Conservation (phyloP, 768 basidiomycete genomes). For the Russula sp. region DNA sequence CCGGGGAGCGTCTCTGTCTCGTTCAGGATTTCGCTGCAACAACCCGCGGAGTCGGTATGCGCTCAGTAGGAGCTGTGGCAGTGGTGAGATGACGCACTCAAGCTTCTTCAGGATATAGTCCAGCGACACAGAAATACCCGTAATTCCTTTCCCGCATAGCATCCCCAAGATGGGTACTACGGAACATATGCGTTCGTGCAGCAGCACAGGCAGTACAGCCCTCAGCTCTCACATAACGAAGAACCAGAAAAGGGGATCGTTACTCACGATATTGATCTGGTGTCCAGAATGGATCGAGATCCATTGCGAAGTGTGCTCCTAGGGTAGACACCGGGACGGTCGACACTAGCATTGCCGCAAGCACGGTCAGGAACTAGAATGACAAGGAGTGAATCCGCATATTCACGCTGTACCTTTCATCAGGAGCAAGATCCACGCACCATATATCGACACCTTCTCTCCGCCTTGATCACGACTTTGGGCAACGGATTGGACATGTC, state of each 20-base stretch:
- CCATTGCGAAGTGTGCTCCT: constrained; percentile 71
- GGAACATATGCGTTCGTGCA: background rate
- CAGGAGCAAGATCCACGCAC: constrained; percentile 30
- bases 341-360: constrained; percentile 61
- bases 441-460: constrained; percentile 42
- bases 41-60: background rate
- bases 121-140: constrained; percentile 63
- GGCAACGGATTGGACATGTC: constrained; percentile 19
- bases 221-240: no score
- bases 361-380: constrained; percentile 53
- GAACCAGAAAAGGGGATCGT: no score
- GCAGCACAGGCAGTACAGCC: background rate
- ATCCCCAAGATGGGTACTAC: constrained; percentile 79
- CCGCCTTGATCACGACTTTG: background rate
- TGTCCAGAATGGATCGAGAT: constrained; percentile 72
- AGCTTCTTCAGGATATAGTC: constrained; percentile 71
- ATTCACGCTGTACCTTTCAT: no score
- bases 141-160: constrained; percentile 76
- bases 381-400: no score
- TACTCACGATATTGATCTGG: constrained; percentile 43
- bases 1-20: constrained; percentile 84
- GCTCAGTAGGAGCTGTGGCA: background rate
- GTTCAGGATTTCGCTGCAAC: constrained; percentile 65
- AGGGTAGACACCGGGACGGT: constrained; percentile 76
- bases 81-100: constrained; percentile 38